Base-by-base conservation (phyloP, 163 green algal genomes). In the Picocystis sp. region DNA sequence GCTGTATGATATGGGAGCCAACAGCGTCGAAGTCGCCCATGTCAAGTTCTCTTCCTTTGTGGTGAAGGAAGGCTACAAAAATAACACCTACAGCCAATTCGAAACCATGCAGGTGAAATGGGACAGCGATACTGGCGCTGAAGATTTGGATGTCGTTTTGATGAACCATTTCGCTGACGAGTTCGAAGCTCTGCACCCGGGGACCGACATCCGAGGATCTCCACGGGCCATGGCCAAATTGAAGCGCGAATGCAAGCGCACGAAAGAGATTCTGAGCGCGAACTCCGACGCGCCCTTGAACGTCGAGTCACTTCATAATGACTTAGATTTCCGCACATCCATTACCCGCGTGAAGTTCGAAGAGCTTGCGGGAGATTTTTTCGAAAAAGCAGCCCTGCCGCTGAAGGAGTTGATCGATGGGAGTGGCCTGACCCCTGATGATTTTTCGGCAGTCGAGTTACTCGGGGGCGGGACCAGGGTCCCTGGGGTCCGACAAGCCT, bases 261-360 rank as follows among this genome's bases (percentile, higher is more conserved):
- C 83, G 13, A 97, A 97, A 73, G 79, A 96, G 60, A 77, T 97
- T 17, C 79, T 97, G 43, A 38, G 24, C 13, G 89, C 87, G 65
- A 98, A 98, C 73, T 79, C 53, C 15, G 64, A 71, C 9, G 63
- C 70, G 11, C 60, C 70, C 29, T 23, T 74, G 45, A 58, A 60
- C 19, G 82, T 95, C 22, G 90, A 98, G 68, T 81, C 90, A 60
- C 66, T 98, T 41, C 71, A 80, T 33, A 72, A 87, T 8, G 85
- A 87, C 25, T 62, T 63, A 17, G 90, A 98, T 77, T 95, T 96
- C 64, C 56, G 78, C 35, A 64, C 64, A 48, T 66, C 60, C 55
- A 89, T 97, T 64, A 86, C 64, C 0, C 70, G 88, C 6, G 70
- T 47, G n/a, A 63, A 56, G 45, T 90, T 97, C 66, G 86, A 95